Evolutionary conservation across 768 basidiomycete species (phyloP), one percentile per base, ranked within the genome.

Genomic region (Pulveroboletus sp.): DNA sequence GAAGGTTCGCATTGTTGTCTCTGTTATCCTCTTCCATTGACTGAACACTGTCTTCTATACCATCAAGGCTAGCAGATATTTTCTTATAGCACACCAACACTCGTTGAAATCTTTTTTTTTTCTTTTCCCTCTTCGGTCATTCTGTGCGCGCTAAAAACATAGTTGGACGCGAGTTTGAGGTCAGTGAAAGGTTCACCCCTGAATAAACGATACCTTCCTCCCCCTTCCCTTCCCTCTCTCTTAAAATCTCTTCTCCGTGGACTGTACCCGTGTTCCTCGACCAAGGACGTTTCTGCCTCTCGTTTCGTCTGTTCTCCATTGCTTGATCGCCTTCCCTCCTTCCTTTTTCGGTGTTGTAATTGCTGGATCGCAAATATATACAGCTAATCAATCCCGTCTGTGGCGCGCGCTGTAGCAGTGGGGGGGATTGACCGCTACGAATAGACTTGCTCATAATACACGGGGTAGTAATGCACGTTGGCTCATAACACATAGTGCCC

Each of bases 31-130:
- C 39, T 41, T 47, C 26, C 37, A 30, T 27, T 36, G 13, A 31
- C 47, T 47, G 26, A 51, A 39, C n/a, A 14, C 26, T 45, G 10
- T 21, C 9, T 28, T 21, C 39, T 40, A 18, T 26, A 15, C 5
- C 38, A 26, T 39, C 45, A 48, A 28, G 41, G 28, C 21, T 42
- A 35, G 32, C 24, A 24, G 21, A 43, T 35, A 33, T 10, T 31
- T 24, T 31, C 43, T 45, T 39, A 53, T 46, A 56, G 49, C 46
- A 54, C 59, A 57, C 57, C 57, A 21, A 59, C 60, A 39, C 41
- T 62, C 60, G 32, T 59, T 61, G 26, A 14, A 10, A 36, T 31
- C n/a, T 35, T 27, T 8, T 31, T 28, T 13, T 30, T 32, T 2
- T 27, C 13, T 31, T 9, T 17, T 33, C 14, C 15, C 28, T 3